These are phyloP conservation scores for Vigna mungo DNA, from an alignment of 306 rosid genomes.

Conservation along the genomic window DNA sequence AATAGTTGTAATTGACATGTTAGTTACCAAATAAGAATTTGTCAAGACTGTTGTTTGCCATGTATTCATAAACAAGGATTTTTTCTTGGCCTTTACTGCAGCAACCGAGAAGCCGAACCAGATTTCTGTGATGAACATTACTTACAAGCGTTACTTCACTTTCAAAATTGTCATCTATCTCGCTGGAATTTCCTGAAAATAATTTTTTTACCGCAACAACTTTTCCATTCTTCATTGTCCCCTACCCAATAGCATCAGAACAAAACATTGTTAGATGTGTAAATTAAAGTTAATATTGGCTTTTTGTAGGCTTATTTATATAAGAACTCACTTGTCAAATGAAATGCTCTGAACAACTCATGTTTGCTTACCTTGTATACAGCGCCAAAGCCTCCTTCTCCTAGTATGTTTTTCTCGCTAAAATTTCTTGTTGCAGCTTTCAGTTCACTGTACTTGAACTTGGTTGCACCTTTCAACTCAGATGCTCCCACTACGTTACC, in stretches of 20 bases:
- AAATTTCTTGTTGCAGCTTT: conserved; percentile 66
- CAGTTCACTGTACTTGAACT: conserved; percentile 57
- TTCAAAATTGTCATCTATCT: conserved; percentile 58
- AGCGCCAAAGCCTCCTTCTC: conserved; percentile 74
- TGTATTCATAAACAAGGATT: conserved; percentile 73
- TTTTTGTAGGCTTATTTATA: no score
- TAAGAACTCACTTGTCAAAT: no score
- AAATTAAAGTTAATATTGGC: no score
- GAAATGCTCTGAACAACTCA: not conserved
- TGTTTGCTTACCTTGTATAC: conserved; percentile 63
- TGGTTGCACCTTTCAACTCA: conserved; percentile 63
- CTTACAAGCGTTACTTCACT: conserved; percentile 77
- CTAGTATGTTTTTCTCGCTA: conserved; percentile 58
- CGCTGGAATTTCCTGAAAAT: conserved; percentile 48
- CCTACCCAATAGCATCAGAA: not conserved
- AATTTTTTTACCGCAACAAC: conserved; percentile 73
- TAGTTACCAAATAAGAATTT: conserved; percentile 68
- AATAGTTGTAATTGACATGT: not conserved
- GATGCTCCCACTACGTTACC: conserved; percentile 68
- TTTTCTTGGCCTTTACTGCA: conserved; percentile 57
- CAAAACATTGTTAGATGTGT: no score
- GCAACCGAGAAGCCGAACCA: not conserved
- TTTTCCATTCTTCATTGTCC: conserved; percentile 46
- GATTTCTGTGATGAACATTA: conserved; percentile 9
- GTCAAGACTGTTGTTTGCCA: conserved; percentile 71